Evolutionary conservation across 805 yeast species (phyloP).

Genomic region (Candida incommunis): DNA sequence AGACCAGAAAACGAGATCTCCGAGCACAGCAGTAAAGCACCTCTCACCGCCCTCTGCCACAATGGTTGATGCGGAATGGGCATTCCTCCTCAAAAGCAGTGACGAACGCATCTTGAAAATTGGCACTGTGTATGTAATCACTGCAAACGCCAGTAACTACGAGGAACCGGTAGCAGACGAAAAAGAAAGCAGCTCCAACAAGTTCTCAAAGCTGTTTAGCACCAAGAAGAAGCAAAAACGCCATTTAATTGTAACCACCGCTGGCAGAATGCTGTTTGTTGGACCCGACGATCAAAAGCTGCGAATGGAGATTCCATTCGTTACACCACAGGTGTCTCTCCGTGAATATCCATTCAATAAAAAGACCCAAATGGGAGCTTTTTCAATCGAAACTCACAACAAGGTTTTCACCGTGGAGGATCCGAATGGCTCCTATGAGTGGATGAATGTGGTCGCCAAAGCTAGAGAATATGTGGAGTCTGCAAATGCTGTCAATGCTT

Average conservation of each 20-base stretch:
- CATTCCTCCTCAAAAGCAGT: slow-evolving; percentile 25
- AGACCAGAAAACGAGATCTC: slow-evolving; percentile 1
- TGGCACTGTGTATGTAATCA: slow-evolving; percentile 24
- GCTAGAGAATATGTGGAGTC: slow-evolving; percentile 15
- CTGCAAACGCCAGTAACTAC: not conserved
- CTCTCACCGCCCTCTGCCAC: slow-evolving; percentile 25
- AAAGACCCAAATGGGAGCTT: slow-evolving; percentile 11
- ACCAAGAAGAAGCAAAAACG: slow-evolving; percentile 16
- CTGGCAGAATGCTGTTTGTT: slow-evolving; percentile 20
- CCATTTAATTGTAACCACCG: slow-evolving; percentile 21
- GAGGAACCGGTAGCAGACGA: slow-evolving; percentile 8
- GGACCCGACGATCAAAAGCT: slow-evolving; percentile 18
- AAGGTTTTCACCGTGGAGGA: slow-evolving; percentile 22
- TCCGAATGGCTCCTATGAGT: slow-evolving; percentile 16
- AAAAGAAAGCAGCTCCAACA: slow-evolving; percentile 11
- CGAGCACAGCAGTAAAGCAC: not conserved
- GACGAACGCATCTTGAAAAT: slow-evolving; percentile 34
- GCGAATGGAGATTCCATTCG: slow-evolving; percentile 20
- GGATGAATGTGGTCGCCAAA: slow-evolving; percentile 20
- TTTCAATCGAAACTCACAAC: slow-evolving; percentile 21
- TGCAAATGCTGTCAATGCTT: not conserved
- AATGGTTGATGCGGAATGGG: slow-evolving; percentile 36
- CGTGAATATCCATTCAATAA: slow-evolving; percentile 20
- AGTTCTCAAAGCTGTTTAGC: slow-evolving; percentile 18
- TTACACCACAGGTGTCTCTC: slow-evolving; percentile 19